Evolutionary conservation across 129 eudicot species (phyloP), one percentile per base, ranked within the genome.

Genomic region (Apium graveolens): DNA sequence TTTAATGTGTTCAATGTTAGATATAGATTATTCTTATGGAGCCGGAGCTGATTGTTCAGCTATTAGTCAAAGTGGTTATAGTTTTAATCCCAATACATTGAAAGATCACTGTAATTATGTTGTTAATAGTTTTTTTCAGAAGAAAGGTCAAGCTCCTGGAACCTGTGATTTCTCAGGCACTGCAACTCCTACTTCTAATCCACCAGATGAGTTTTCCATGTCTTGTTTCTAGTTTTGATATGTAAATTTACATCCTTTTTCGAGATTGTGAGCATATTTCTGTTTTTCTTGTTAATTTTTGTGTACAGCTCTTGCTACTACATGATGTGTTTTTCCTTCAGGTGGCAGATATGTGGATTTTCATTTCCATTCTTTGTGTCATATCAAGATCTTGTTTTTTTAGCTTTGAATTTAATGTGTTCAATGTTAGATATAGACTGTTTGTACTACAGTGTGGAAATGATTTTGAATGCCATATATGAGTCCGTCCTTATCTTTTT

Each of bases 11-110:
- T n/a, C n/a, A n/a, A n/a, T n/a, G n/a, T n/a, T 84, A 74, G 78
- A 94, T 51, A 78, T 93, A 81, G 98, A 93, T 85, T 93, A 86
- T 35, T 93, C 98, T 1, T 93, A 97, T 88, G 98, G 98, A 79
- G 81, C 86, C 43, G 98, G 98, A 51, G 98, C 93, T 3, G 98
- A 93, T 76, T 93, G 98, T 81, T 81, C 81, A 76, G 93, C 86
- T 27, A 85, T 84, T 26, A 85, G 78, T 38, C 88, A 84, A 85
- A 84, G 78, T 75, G 97, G 98, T 34, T 80, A 80, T 31, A 91
- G 98, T 57, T 90, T 26, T 79, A 93, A 86, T 86, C 97, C 98
- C 0, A 83, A 93, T 78, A 87, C 91, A n/a, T 87, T 91, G 14
- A 39, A 81, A 57, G 97, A 89, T 80, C 98, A 93, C 78, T 93